Base-by-base conservation (phyloP, 108 stramenopile species). In the Aurantiochytrium sp. region DNA sequence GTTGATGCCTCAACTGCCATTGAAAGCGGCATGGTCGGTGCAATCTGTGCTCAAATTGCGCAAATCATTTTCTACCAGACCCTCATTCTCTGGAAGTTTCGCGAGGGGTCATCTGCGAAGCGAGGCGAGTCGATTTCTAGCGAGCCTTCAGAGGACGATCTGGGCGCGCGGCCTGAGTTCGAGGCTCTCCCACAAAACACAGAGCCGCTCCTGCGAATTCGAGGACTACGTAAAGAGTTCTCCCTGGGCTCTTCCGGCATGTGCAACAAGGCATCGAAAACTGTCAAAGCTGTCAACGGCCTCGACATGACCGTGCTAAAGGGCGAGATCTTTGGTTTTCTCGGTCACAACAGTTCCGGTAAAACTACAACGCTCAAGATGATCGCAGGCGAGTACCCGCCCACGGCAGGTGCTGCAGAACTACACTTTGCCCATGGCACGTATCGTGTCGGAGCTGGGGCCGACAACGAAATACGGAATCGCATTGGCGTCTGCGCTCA, bases 311-410 rank as follows among this genome's bases (percentile, higher is more conserved):
- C 49, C 29, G 58, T 91, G 19, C 44, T 42, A 58, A n/a, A 88
- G 60, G 91, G 91, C 64, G 91, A 91, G 29, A 89, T 91, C 64
- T 90, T 91, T 42, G 87, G 88, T 21, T 58, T 90, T 6, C 88
- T 90, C 35, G 91, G 96, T 60, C 94, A 96, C 76, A 97, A 96
- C 91, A 96, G 97, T 35, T 96, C 96, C 8, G 95, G 95, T 59
- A 94, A 92, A 43, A 87, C 89, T 18, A 91, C 88, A 16, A n/a
- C 59, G 18, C 35, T 90, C 14, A 58, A 16, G 28, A 90, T 90
- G 58, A 28, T 90, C 0, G 43, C 44, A 12, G 69, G 89, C 25
- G 59, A 49, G 87, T 19, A 8, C 23, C 35, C 28, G 53, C 72
- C 71, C 16, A 6, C 88, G 21, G 60, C 35, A 29, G 90, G 90